Evolutionary conservation across 495 filamentous ascomycete species (phyloP).

Genomic region (Lasiosphaeris hirsuta): DNA sequence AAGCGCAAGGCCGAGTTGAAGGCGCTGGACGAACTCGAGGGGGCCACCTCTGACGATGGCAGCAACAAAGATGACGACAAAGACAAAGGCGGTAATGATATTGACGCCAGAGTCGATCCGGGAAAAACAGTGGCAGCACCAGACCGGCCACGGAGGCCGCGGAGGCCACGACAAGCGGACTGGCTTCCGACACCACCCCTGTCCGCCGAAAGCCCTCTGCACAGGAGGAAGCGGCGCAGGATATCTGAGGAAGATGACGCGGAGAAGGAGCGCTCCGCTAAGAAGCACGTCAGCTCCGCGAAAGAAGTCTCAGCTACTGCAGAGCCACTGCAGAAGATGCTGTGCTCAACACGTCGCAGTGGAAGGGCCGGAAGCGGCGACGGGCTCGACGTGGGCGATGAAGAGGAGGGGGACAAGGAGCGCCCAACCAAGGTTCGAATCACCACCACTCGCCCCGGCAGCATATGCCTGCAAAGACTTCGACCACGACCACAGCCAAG

Average conservation of each 20-base stretch:
- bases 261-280: neutral
- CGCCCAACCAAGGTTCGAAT: neutral
- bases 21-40: constrained; percentile 1
- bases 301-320: neutral
- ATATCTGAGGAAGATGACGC: constrained; percentile 5
- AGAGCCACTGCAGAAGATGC: constrained; percentile 1
- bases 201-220: constrained; percentile 1
- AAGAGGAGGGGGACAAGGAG: neutral
- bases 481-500: too few relatives aligned
- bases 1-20: constrained; percentile 4
- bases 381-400: neutral
- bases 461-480: too few relatives aligned
- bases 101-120: neutral
- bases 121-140: too few relatives aligned
- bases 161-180: too few relatives aligned
- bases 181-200: neutral
- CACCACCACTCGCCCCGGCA: neutral
- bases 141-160: too few relatives aligned
- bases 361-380: constrained; percentile 1
- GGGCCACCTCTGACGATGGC: neutral
- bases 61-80: neutral
- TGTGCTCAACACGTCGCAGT: neutral
- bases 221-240: neutral
- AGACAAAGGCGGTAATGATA: constrained; percentile 1
- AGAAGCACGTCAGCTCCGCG: neutral